Evolutionary conservation across 768 basidiomycete species (phyloP), one percentile per base, ranked within the genome.

Genomic region (Boletus speciosus): DNA sequence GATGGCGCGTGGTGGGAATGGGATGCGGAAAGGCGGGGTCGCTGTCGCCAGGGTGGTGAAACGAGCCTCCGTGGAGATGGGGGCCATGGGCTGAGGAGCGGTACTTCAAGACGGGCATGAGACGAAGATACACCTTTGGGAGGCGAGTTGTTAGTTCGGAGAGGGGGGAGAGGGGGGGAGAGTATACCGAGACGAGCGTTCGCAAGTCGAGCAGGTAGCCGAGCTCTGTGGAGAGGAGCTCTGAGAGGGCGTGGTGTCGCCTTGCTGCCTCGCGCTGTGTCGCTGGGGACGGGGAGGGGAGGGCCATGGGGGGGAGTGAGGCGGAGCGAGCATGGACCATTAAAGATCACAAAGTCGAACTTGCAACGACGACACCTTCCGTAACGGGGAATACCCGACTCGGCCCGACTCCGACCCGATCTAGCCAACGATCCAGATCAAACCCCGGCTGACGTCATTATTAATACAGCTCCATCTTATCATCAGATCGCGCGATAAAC

Each of bases 181-280:
- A n/a, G 71, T 80, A 56, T 67, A 92, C 93, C 58, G 80, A 78
- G 52, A 93, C 88, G 41, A 98, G 78, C 9, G 80, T 80, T 56
- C 84, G 81, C 62, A 98, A 71, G 70, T 95, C 93, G 48, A 78
- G 67, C 9, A 93, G 78, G 68, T 98, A 98, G 7, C 83, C 83
- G 19, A 83, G 75, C 74, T 98, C 96, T 1, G 93, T 95, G 53
- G 81, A 76, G 25, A 98, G 78, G 38, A 98, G 75, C 71, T 98
- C 96, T 59, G 83, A 77, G 47, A 98, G 79, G 6, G 92, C 88
- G 63, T 97, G 86, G 58, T 80, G 86, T 51, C 74, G 78, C 46
- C 83, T 68, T 14, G 76, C 60, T 35, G 74, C 64, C 45, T 85
- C 83, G 34, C 52, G 50, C 12, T 55, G 25, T 4, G 25, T 25